Evolutionary conservation across 805 yeast genomes (phyloP), one percentile per base, ranked within the genome.

Genomic region (Candida suzukii): DNA sequence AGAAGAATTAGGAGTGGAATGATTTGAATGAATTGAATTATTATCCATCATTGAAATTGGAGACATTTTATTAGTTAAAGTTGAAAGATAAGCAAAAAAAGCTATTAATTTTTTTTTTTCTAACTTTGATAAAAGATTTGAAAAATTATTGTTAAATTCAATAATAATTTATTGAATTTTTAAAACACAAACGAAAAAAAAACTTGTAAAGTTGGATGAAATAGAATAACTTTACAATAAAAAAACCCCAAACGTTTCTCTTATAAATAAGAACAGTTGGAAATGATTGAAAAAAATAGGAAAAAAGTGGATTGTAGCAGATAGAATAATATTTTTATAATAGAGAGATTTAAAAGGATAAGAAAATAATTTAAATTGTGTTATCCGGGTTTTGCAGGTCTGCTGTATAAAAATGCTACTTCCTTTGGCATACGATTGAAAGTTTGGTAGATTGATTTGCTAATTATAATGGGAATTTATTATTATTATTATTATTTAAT

Each of bases 331-430:
- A 18, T 11, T 4, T 3, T 18, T 16, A 9, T 31, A n/a, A 31
- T n/a, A 31, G n/a, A 10, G 8, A 10, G 8, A 27, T 27, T 10
- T 10, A 10, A 11, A 27, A 13, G 35, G 11, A 21, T n/a, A 32
- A 18, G 5, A 9, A 7, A 32, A 19, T 8, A 34, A 30, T 9
- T 38, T 46, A 40, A 37, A 45, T 42, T 9, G 29, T 48, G 47
- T 58, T 58, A 58, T 58, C 63, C 53, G 42, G 63, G 60, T 56
- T 53, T 57, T 40, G 62, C 58, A 42, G 60, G 62, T 46, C 48
- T 56, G 53, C 56, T 57, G 52, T 48, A 56, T 45, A 51, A 46
- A 42, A 57, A 55, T 24, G 61, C 58, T 41, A 55, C 41, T 40
- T 53, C 60, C 57, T 49, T 47, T 46, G 56, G 57, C 61, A 56